phyloP scores from a whole-genome alignment of 1,284 basidiomycete genomes.

The Peniophora sp. region DNA sequence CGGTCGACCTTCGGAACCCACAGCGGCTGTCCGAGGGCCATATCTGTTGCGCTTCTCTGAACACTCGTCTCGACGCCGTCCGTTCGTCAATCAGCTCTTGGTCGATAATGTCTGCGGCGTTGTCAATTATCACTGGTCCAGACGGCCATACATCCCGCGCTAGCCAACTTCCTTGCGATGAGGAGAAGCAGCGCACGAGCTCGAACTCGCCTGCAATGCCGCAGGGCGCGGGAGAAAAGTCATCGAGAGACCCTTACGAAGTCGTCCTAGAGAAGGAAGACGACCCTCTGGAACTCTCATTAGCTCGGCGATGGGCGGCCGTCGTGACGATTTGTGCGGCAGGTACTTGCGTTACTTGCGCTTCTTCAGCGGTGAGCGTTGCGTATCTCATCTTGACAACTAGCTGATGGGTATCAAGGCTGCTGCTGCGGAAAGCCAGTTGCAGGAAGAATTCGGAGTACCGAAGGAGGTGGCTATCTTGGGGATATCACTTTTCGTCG shows the following conservation, averaged over 20 bases:
- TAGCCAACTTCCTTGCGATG: too few species aligned
- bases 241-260: background rate
- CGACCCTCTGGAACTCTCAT: background rate
- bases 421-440: background rate
- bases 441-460: background rate
- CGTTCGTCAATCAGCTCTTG: too few species aligned
- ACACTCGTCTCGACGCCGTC: too few species aligned
- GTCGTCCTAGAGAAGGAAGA: background rate
- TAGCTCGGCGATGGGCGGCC: background rate
- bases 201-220: too few species aligned
- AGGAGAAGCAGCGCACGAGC: too few species aligned
- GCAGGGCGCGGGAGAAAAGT: too few species aligned
- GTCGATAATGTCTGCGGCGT: too few species aligned
- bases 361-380: background rate
- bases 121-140: too few species aligned
- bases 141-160: too few species aligned
- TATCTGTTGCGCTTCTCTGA: too few species aligned
- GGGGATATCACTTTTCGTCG: slow-evolving; percentile 5
- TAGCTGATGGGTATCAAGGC: background rate
- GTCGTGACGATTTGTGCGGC: background rate
- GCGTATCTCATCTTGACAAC: background rate
- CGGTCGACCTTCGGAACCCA: too few species aligned
- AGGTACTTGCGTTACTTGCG: background rate
- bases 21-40: too few species aligned
- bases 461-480: background rate